Conservation (phyloP, 2,329 filamentous ascomycete species). For the Allantophomopsis cytisporea region DNA sequence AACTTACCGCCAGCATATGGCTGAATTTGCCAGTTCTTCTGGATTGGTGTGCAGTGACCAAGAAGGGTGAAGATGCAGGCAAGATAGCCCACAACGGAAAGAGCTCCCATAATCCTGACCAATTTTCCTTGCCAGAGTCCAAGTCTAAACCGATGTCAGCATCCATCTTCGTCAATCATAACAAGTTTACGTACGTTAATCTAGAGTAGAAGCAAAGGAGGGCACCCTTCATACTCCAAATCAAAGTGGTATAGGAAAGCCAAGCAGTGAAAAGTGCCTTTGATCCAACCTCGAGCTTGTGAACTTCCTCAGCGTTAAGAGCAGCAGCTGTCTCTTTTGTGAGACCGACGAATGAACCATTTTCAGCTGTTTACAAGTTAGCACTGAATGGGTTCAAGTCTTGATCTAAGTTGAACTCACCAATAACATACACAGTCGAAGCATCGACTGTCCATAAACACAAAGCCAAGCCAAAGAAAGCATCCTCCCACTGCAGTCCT, state of each 20-base stretch:
- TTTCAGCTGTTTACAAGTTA: constrained; percentile 14
- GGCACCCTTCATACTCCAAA: constrained; percentile 27
- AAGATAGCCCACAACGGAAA: not conserved
- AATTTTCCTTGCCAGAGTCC: not conserved
- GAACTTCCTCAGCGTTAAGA: constrained; percentile 17
- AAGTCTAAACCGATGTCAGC: not conserved
- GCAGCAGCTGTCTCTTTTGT: constrained; percentile 17
- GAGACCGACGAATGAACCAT: constrained; percentile 25
- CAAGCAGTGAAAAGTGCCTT: constrained; percentile 22
- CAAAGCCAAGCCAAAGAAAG: constrained; percentile 22
- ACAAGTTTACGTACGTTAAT: constrained; percentile 21
- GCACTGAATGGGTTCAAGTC: not conserved
- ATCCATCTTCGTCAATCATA: not conserved
- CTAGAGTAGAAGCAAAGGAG: constrained; percentile 28
- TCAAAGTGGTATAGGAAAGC: constrained; percentile 26
- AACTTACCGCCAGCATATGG: not conserved
- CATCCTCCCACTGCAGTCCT: constrained; percentile 28
- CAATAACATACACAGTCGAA: constrained; percentile 2
- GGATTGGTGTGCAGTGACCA: not conserved
- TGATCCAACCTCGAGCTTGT: constrained; percentile 18
- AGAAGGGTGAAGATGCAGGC: not conserved
- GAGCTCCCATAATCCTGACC: not conserved
- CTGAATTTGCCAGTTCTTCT: not conserved
- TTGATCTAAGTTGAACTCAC: constrained; percentile 1
- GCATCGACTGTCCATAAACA: constrained; percentile 22